Conservation (phyloP, 164 flowering plant genomes). For the Pachysandra terminalis region DNA sequence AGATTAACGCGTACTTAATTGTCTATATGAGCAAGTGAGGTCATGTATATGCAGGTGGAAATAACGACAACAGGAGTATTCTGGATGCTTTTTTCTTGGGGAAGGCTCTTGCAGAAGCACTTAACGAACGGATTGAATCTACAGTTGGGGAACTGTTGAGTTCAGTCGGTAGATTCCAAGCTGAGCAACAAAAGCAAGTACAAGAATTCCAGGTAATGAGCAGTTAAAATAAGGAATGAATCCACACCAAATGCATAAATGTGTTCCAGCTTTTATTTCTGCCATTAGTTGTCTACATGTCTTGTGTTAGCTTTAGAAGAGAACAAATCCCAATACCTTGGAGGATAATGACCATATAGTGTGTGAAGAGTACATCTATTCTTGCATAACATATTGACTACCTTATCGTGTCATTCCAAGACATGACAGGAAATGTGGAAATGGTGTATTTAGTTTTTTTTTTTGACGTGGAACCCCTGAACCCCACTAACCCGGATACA, state of each 20-base stretch:
- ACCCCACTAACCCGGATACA: too few species aligned
- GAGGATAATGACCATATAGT: background rate
- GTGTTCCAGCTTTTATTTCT: background rate
- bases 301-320: background rate
- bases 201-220: slow-evolving; percentile 69
- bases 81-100: slow-evolving; percentile 93
- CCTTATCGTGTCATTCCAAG: too few species aligned
- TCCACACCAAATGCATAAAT: background rate
- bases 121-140: slow-evolving; percentile 76
- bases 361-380: background rate
- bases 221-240: too few species aligned
- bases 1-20: too few species aligned
- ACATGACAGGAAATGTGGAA: too few species aligned
- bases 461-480: too few species aligned
- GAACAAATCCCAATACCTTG: background rate
- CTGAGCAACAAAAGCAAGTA: slow-evolving; percentile 88
- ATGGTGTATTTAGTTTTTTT: too few species aligned
- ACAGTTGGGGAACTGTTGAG: slow-evolving; percentile 78
- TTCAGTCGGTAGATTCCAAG: slow-evolving; percentile 68
- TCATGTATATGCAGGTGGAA: slow-evolving; percentile 47
- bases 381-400: background rate
- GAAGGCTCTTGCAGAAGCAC: slow-evolving; percentile 79
- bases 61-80: slow-evolving; percentile 53
- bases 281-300: background rate
- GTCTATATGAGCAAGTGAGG: background rate